Percentiles rank a stretch among this genome's conserved stretches.
phyloP scores from a whole-genome alignment of 2,329 filamentous ascomycete species.

The Aspergillus sp. region DNA sequence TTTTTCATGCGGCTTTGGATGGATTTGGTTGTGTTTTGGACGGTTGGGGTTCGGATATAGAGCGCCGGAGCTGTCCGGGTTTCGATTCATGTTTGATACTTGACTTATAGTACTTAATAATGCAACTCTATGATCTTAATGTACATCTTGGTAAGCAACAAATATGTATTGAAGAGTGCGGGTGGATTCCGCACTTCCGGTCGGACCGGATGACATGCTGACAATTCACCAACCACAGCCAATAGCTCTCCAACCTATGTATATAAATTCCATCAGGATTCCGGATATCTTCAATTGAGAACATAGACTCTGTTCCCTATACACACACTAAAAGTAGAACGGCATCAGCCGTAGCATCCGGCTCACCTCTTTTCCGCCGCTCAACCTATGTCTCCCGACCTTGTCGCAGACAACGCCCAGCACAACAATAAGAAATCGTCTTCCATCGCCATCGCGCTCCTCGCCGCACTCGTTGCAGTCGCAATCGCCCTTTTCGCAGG shows the following conservation, averaged over 20 bases:
- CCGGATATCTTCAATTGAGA: neutral
- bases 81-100: no score
- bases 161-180: constrained; percentile 9
- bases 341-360: neutral
- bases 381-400: constrained; percentile 20
- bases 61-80: no score
- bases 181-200: constrained; percentile 21
- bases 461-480: constrained; percentile 19
- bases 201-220: constrained; percentile 8
- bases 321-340: neutral
- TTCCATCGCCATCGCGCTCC: constrained; percentile 14
- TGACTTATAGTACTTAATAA: no score
- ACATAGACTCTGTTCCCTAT: neutral
- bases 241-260: neutral
- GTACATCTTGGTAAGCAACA: neutral
- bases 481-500: constrained; percentile 17
- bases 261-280: neutral
- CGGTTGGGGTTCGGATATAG: no score
- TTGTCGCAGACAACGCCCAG: constrained; percentile 4
- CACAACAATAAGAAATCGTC: constrained; percentile 4
- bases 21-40: no score
- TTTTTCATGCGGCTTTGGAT: neutral
- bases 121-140: no score
- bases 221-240: no score
- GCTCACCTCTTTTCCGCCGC: neutral